These are phyloP conservation scores for Tubosaeta brunneosetosa DNA, from an alignment of 768 basidiomycete genomes.

Conservation along the genomic window DNA sequence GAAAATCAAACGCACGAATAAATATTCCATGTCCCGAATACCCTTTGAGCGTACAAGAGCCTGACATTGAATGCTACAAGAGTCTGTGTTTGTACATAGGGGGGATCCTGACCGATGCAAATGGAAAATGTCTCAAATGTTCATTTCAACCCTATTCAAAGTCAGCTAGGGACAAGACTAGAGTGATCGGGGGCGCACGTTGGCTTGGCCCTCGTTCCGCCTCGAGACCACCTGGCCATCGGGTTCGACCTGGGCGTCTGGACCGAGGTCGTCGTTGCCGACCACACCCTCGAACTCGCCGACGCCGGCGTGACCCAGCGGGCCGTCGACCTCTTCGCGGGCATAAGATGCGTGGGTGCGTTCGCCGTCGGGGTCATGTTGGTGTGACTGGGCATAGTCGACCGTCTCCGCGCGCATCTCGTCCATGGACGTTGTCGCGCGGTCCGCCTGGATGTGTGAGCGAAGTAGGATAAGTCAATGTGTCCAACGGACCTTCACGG, in stretches of 20 bases:
- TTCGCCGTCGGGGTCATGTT: conserved; percentile 14
- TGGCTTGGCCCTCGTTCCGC: conserved; percentile 11
- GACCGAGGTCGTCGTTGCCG: conserved; percentile 27
- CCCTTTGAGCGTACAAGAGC: too few relatives aligned
- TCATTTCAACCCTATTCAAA: too few relatives aligned
- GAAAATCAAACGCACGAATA: too few relatives aligned
- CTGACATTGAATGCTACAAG: too few relatives aligned
- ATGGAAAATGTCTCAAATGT: too few relatives aligned
- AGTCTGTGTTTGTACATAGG: too few relatives aligned
- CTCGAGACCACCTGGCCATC: conserved; percentile 20
- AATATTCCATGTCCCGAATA: too few relatives aligned
- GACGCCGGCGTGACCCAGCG: conserved; percentile 24
- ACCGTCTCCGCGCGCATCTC: conserved; percentile 26
- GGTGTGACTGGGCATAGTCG: conserved; percentile 7
- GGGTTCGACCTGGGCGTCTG: conserved; percentile 21
- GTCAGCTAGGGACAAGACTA: too few relatives aligned
- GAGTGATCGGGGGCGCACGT: conserved; percentile 8
- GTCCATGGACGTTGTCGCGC: conserved; percentile 5
- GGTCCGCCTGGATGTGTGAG: conserved; percentile 23
- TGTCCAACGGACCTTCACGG: conserved; percentile 45
- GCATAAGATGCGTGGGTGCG: conserved; percentile 25
- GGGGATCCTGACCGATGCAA: too few relatives aligned
- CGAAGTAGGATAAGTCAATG: background rate
- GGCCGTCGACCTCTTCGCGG: conserved; percentile 26
- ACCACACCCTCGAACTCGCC: conserved; percentile 30